phyloP scores from a whole-genome alignment of 257 asterid species.

The Nicotiana undulata region DNA sequence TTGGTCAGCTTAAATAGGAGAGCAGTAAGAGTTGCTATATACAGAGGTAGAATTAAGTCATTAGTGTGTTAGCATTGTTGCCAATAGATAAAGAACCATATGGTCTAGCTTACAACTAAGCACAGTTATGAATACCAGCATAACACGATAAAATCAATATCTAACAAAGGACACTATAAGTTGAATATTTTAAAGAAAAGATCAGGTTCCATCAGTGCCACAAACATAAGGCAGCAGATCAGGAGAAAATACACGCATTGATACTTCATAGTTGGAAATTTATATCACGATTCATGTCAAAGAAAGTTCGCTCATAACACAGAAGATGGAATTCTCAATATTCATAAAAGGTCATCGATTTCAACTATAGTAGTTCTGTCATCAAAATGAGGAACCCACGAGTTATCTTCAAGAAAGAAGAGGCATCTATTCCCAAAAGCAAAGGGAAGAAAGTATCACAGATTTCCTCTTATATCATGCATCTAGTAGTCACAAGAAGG shows the following conservation, averaged over 20 bases:
- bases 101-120: background rate
- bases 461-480: background rate
- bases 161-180: background rate
- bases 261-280: background rate
- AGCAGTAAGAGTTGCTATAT: background rate
- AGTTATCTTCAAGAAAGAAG: too few relatives aligned
- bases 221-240: background rate
- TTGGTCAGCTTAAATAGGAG: background rate
- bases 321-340: background rate
- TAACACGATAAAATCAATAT: background rate
- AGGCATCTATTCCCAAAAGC: background rate
- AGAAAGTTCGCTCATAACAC: background rate
- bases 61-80: background rate
- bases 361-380: background rate
- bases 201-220: background rate
- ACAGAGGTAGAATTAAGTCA: background rate
- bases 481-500: background rate
- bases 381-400: too few relatives aligned
- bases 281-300: background rate
- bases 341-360: background rate
- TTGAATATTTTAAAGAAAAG: too few relatives aligned
- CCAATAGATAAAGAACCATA: background rate
- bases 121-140: background rate
- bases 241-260: background rate
- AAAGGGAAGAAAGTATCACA: background rate